A percentile compares a stretch with the other conserved stretches of the same genome.
These are phyloP conservation scores for Canariomyces notabilis DNA, from an alignment of 2,329 filamentous ascomycete species.

Conservation along the genomic window DNA sequence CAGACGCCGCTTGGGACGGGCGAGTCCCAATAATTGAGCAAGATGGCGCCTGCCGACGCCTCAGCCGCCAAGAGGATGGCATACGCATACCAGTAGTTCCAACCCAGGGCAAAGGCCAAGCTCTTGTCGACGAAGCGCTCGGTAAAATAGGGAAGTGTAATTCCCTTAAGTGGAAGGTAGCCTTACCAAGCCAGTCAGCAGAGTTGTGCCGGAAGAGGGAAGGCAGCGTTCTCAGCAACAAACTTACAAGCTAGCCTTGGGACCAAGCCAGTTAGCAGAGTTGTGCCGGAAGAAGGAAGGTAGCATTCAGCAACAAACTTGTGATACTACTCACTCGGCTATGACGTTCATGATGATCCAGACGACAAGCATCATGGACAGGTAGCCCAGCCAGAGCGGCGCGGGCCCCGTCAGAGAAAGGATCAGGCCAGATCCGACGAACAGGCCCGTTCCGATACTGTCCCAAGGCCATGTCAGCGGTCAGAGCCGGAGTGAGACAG, in stretches of 20 bases:
- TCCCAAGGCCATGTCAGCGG: neutral
- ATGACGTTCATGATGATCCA: slow-evolving; percentile 52
- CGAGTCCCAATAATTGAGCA: slow-evolving; percentile 57
- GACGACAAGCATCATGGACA: slow-evolving; percentile 49
- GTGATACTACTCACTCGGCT: too few relatives aligned
- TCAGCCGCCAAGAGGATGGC: slow-evolving; percentile 54
- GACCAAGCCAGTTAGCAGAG: too few relatives aligned
- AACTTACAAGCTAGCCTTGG: too few relatives aligned
- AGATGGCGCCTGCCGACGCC: slow-evolving; percentile 51
- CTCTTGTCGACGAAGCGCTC: slow-evolving; percentile 51
- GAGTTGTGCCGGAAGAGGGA: too few relatives aligned
- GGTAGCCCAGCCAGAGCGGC: slow-evolving; percentile 65
- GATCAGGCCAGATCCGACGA: slow-evolving; percentile 27
- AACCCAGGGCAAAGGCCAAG: slow-evolving; percentile 52
- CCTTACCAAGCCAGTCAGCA: too few relatives aligned
- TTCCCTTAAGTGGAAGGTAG: slow-evolving; percentile 52
- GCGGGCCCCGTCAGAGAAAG: slow-evolving; percentile 52
- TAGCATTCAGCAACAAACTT: too few relatives aligned
- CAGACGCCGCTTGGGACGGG: slow-evolving; percentile 50
- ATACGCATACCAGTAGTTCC: slow-evolving; percentile 61
- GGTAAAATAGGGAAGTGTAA: slow-evolving; percentile 53
- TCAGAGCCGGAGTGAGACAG: too few relatives aligned
- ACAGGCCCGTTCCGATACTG: slow-evolving; percentile 29
- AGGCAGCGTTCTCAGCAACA: too few relatives aligned
- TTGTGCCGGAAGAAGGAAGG: too few relatives aligned